These are phyloP conservation scores for Ophiosphaerella narmari DNA, from an alignment of 2,329 filamentous ascomycete species.

Conservation along the genomic window DNA sequence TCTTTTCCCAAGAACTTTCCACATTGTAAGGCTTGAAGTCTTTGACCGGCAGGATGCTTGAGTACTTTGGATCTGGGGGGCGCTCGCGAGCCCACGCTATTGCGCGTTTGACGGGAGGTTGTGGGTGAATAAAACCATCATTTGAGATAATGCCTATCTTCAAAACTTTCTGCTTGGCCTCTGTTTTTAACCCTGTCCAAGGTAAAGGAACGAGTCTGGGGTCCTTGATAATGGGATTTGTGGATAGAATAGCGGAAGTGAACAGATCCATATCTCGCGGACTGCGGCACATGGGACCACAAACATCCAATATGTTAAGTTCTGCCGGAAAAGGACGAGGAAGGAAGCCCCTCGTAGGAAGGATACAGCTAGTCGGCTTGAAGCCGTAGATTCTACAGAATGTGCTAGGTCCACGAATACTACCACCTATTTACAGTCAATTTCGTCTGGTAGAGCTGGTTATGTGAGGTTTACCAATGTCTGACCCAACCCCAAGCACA, in stretches of 20 bases:
- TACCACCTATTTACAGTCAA: slow-evolving; percentile 4
- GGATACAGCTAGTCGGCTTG: slow-evolving; percentile 27
- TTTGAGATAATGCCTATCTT: slow-evolving; percentile 52
- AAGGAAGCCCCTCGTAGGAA: slow-evolving; percentile 17
- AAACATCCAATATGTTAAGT: slow-evolving; percentile 17
- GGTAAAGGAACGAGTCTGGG: slow-evolving; percentile 21
- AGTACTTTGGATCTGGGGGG: slow-evolving; percentile 9
- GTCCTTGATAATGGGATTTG: slow-evolving; percentile 21
- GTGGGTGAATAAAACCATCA: slow-evolving; percentile 46
- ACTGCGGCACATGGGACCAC: slow-evolving; percentile 22
- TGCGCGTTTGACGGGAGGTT: slow-evolving; percentile 46
- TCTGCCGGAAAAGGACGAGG: slow-evolving; percentile 14
- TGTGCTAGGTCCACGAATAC: slow-evolving; percentile 24
- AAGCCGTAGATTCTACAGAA: slow-evolving; percentile 34
- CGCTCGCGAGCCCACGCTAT: slow-evolving; percentile 41
- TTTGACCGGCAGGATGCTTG: slow-evolving; percentile 38
- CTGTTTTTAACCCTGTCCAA: slow-evolving; percentile 22
- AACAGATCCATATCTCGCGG: slow-evolving; percentile 23
- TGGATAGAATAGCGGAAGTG: slow-evolving; percentile 11
- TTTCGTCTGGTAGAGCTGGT: too few relatives aligned
- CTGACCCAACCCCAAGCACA: slow-evolving; percentile 27
- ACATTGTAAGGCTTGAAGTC: slow-evolving; percentile 41
- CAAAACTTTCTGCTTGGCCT: slow-evolving; percentile 21
- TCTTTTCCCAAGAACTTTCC: slow-evolving; percentile 35
- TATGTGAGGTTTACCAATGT: slow-evolving; percentile 17